phyloP scores from a whole-genome alignment of 2,329 filamentous ascomycete species.

The Saccharata proteae region DNA sequence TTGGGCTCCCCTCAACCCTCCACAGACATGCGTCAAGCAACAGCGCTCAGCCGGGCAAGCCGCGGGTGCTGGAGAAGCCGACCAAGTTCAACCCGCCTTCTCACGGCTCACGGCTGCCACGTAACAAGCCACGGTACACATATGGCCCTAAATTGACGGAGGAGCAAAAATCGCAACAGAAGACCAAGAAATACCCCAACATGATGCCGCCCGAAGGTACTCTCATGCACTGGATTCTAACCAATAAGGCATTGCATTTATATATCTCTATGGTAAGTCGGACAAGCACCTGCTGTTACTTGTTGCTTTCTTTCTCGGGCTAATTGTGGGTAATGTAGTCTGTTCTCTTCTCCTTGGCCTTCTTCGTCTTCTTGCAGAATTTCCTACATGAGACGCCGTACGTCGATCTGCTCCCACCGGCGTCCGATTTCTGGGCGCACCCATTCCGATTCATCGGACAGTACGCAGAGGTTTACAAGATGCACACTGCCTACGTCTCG shows the following conservation, averaged over 20 bases:
- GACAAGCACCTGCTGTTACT: not conserved
- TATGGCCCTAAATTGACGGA: conserved; percentile 63
- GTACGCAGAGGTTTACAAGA: conserved; percentile 58
- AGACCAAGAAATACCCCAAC: conserved; percentile 66
- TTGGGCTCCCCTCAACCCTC: conserved; percentile 11
- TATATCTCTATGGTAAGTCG: conserved; percentile 67
- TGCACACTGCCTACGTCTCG: conserved; percentile 64
- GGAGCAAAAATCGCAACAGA: conserved; percentile 54
- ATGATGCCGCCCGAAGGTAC: conserved; percentile 78
- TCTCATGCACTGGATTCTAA: conserved; percentile 74
- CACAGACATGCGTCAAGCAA: conserved; percentile 20
- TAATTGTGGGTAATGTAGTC: no score
- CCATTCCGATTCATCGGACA: conserved; percentile 56
- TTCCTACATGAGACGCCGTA: conserved; percentile 71
- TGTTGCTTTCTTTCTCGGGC: not conserved
- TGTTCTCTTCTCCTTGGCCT: conserved; percentile 56
- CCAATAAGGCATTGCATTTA: conserved; percentile 63
- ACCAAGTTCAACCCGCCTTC: conserved; percentile 86
- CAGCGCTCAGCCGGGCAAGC: no score
- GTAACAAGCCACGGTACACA: conserved; percentile 45
- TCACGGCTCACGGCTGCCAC: conserved; percentile 58
- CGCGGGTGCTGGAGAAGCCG: conserved; percentile 63
- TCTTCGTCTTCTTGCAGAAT: conserved; percentile 64
- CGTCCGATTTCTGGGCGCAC: conserved; percentile 54
- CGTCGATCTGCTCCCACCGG: conserved; percentile 62